Conservation (phyloP, 257 asterid genomes). For the Forsythia viridissima region DNA sequence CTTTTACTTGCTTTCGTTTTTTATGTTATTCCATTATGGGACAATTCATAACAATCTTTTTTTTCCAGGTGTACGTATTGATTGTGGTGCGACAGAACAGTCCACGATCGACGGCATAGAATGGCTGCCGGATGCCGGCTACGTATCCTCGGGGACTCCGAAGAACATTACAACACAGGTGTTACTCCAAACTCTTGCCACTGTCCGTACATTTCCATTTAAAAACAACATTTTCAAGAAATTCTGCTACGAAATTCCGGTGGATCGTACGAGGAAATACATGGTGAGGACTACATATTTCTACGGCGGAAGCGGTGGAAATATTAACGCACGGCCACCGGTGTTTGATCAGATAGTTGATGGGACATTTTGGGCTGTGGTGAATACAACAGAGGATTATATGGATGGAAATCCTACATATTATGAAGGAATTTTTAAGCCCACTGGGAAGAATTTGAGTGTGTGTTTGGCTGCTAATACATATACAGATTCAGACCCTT, state of each 20-base stretch:
- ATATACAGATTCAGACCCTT: conserved; percentile 91
- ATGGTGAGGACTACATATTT: conserved; percentile 73
- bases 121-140: conserved; percentile 66
- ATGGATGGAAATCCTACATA: conserved; percentile 34
- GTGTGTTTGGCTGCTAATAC: conserved; percentile 84
- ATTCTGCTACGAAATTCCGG: conserved; percentile 82
- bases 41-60: not conserved
- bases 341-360: conserved; percentile 93
- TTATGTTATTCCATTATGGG: too few relatives aligned
- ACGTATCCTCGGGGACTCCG: conserved; percentile 52
- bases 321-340: conserved; percentile 76
- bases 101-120: conserved; percentile 46
- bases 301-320: conserved; percentile 80
- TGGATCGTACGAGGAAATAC: conserved; percentile 55
- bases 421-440: conserved; percentile 74
- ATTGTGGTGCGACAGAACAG: conserved; percentile 62
- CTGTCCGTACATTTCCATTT: conserved; percentile 71
- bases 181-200: conserved; percentile 44
- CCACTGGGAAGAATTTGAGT: conserved; percentile 72
- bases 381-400: conserved; percentile 83
- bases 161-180: conserved; percentile 37
- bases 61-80: conserved; percentile 56
- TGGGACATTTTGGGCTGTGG: conserved; percentile 86
- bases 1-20: too few relatives aligned
- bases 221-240: conserved; percentile 58